Evolutionary conservation across 2,329 filamentous ascomycete genomes (phyloP), one percentile per base, ranked within the genome.

Genomic region (Amauroascus verrucosus): DNA sequence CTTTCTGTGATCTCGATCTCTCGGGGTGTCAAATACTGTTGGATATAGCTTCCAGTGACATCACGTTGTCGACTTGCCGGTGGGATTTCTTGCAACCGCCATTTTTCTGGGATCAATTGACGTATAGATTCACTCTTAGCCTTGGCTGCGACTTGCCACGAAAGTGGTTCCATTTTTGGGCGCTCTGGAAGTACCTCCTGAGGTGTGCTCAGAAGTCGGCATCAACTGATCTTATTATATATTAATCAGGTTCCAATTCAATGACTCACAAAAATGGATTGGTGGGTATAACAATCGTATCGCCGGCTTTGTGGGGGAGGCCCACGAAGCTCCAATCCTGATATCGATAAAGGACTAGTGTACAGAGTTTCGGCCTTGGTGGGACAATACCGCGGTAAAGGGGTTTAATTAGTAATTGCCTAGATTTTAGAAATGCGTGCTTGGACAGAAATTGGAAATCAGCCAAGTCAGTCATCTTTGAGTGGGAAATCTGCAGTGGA

Each of bases 391-490:
- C 37, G n/a, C 37, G 37, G 37, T 24, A n/a, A n/a, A n/a, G n/a
- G n/a, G n/a, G n/a, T n/a, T n/a, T n/a, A n/a, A n/a, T n/a, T n/a
- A n/a, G n/a, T n/a, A n/a, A n/a, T n/a, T n/a, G n/a, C n/a, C n/a
- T n/a, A n/a, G n/a, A n/a, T n/a, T n/a, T n/a, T n/a, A n/a, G n/a
- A n/a, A n/a, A n/a, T n/a, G n/a, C n/a, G n/a, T n/a, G n/a, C n/a
- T n/a, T n/a, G n/a, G n/a, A n/a, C n/a, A n/a, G n/a, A n/a, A 30
- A 9, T 30, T 30, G 5, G 26, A 4, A 30, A 30, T 35, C 82
- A 82, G 62, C 0, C 77, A 70, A 53, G 56, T 81, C 78, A 0
- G 80, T 69, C 13, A 64, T 61, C 43, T 69, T 68, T 1, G 77
- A 78, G 6, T 72, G 69, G n/a, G 22, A 24, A 14, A 43, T 70